Evolutionary conservation across 164 flowering plant genomes (phyloP).

Genomic region (Dillenia suffruticosa): DNA sequence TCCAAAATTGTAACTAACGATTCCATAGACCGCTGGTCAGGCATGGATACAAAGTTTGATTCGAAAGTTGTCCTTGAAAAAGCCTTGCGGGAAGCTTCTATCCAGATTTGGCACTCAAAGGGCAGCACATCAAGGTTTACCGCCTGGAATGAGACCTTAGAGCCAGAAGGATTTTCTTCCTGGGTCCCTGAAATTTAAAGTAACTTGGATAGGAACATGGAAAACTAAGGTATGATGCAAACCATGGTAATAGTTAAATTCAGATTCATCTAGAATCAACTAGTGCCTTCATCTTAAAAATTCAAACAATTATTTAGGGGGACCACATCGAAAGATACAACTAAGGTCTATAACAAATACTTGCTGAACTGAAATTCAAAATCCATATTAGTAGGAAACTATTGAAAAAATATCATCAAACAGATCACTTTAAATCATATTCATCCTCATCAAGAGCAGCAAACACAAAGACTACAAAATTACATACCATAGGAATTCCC

Average conservation of each 20-base stretch:
- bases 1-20: too few species aligned
- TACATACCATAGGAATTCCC: conserved; percentile 82
- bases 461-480: neutral
- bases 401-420: too few species aligned
- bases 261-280: too few species aligned
- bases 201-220: neutral
- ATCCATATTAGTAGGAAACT: too few species aligned
- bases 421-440: neutral
- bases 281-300: too few species aligned
- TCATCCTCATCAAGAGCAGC: neutral
- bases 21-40: too few species aligned
- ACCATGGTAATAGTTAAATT: too few species aligned
- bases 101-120: too few species aligned
- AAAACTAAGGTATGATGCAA: too few species aligned
- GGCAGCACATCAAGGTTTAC: conserved; percentile 14
- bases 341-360: neutral
- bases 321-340: conserved; percentile 1
- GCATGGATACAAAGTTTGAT: too few species aligned
- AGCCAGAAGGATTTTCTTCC: conserved; percentile 74
- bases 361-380: neutral
- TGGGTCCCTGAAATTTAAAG: conserved; percentile 56
- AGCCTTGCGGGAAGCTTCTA: too few species aligned
- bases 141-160: conserved; percentile 33
- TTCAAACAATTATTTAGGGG: neutral
- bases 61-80: too few species aligned